These are phyloP conservation scores for Mycena floridula DNA, from an alignment of 768 basidiomycete species.

Conservation along the genomic window DNA sequence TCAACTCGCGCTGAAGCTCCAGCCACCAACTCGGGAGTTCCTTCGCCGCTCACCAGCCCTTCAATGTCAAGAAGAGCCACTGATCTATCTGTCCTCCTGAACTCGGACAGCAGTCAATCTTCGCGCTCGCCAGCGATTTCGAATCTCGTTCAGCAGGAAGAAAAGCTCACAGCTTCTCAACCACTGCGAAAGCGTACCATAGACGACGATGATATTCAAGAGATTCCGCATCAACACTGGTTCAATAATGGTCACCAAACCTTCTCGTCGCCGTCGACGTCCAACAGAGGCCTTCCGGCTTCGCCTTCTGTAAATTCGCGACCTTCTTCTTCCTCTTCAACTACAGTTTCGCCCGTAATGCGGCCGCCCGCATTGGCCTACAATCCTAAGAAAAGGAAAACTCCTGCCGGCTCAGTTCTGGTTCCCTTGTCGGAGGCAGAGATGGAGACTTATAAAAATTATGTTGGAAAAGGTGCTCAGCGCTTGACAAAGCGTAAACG, in stretches of 20 bases:
- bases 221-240: no score
- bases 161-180: constrained; percentile 25
- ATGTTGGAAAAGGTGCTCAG: constrained; percentile 49
- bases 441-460: constrained; percentile 50
- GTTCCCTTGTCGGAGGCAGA: constrained; percentile 60
- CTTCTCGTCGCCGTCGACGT: constrained; percentile 26
- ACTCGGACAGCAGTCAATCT: constrained; percentile 42
- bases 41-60: constrained; percentile 39
- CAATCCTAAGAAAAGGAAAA: constrained; percentile 54
- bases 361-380: constrained; percentile 44
- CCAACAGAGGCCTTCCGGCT: constrained; percentile 15
- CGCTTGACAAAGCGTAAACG: constrained; percentile 54
- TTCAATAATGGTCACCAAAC: constrained; percentile 21
- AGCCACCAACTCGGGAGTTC: no score
- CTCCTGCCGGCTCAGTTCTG: constrained; percentile 57
- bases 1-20: constrained; percentile 19
- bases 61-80: constrained; percentile 58
- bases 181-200: constrained; percentile 16
- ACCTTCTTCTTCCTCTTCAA: constrained; percentile 33
- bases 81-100: constrained; percentile 72
- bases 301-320: constrained; percentile 24
- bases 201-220: no score
- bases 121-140: constrained; percentile 37
- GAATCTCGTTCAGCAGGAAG: constrained; percentile 31
- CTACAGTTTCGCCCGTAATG: constrained; percentile 27